Percentiles rank a stretch among this genome's conserved stretches.
Evolutionary conservation across 1,284 basidiomycete genomes (phyloP).

Genomic region (Ganoderma lingzhi): DNA sequence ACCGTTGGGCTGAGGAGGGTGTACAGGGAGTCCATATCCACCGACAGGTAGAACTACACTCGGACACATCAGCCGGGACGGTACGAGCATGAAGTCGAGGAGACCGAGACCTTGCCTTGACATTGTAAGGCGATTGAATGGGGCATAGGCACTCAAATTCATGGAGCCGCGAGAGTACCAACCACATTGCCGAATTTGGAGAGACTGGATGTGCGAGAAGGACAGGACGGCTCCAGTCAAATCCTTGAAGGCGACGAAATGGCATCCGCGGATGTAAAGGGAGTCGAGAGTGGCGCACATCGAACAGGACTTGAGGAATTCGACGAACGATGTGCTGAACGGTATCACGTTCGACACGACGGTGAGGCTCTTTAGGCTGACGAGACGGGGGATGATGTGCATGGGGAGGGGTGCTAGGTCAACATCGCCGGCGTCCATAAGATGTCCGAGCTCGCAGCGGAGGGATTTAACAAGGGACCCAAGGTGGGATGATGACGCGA

Average conservation of each 20-base stretch:
- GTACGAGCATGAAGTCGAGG: neutral
- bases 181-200: neutral
- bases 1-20: neutral
- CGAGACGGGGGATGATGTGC: neutral
- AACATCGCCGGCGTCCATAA: neutral
- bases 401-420: neutral
- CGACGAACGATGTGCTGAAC: neutral
- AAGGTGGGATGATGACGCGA: neutral
- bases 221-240: neutral
- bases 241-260: neutral
- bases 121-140: neutral
- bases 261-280: neutral
- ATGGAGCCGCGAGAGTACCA: neutral
- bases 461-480: neutral
- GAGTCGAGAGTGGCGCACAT: neutral
- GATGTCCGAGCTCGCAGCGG: neutral
- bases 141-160: neutral
- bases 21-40: slow-evolving; percentile 4
- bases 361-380: neutral
- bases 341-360: neutral
- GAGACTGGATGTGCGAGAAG: neutral
- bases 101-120: neutral
- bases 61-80: neutral
- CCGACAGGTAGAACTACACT: neutral
- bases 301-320: neutral